Evolutionary conservation across 1,139 yeast genomes (phyloP), one percentile per base, ranked within the genome.

Genomic region (Yarrowia galli): DNA sequence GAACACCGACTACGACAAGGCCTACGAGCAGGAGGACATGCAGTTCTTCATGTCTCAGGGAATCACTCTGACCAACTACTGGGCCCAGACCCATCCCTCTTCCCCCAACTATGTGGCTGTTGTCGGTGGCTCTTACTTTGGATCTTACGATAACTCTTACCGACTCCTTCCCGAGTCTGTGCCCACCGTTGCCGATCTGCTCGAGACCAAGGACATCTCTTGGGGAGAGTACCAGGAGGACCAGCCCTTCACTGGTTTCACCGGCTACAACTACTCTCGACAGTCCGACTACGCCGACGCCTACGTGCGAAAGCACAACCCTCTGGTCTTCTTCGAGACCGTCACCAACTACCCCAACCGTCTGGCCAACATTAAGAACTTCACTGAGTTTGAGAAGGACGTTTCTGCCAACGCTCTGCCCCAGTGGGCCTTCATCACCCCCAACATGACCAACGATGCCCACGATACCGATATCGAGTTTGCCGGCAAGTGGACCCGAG

Each of bases 141-240:
- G 84, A 20, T 76, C 83, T 67, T 78, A 76, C 68, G 78, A 77
- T 68, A 86, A 83, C 73, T 75, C 78, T 69, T 82, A 81, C 74
- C 76, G 79, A 69, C 69, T 75, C 12, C 70, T 83, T 51, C 86
- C 86, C 66, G 67, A 72, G 28, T 81, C 82, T 72, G 79, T 83
- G 42, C 82, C 85, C 61, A 78, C 81, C 49, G 70, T 83, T 56
- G 85, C 77, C 22, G 86, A 83, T 73, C 76, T 83, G 68, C 75
- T 83, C 69, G 85, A 83, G 72, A 74, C 77, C 67, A 77, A 76
- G 73, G 76, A 76, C 40, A 81, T 83, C 69, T 79, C 85, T 18
- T 83, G 85, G 85, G 84, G 79, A 65, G 84, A 83, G 74, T 83
- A 83, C 76, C 82, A 82, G 74, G 84, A 83, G 76, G 80, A 81